Base-by-base conservation (phyloP, 1,284 basidiomycete species). In the Agaricales sp. region DNA sequence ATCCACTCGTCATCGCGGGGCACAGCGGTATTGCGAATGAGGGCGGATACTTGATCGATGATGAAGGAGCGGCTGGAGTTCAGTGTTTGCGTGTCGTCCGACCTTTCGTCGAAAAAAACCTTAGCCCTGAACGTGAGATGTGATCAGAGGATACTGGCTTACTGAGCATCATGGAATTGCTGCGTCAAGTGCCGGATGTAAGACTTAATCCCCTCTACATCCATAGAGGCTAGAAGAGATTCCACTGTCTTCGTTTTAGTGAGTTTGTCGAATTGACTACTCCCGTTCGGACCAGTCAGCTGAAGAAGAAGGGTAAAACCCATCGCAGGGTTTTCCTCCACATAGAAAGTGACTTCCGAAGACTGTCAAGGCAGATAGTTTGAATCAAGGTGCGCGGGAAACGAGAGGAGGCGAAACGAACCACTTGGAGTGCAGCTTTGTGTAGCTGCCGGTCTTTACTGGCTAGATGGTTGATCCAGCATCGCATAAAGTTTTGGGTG, bases 201-300 rank as follows among this genome's bases (percentile, higher is more conserved):
- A 43, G 71, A 77, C 54, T 78, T 76, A 52, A 96, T 88, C 6
- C 91, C 92, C 1, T 80, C 73, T 1, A 69, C 67, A 58, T 87
- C 80, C 74, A 94, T 82, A 22, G 79, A 80, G 2, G 80, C 74
- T 49, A 98, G 70, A 51, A 97, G 84, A 2, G 77, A 78, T 65
- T 96, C 92, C 39, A 98, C 80, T 1, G 92, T 96, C 70, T 94
- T 96, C 21, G 92, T 95, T 65, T 84, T 87, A 3, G 94, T 97
- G 52, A 96, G 68, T 59, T 78, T 85, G 67, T 98, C 94, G 57
- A 98, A 97, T 64, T 94, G 88, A 48, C 82, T 79, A 57, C 78
- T 85, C 12, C 93, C 93, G 61, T 95, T 77, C 51, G 82, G 77
- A 37, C 93, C 92, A 1, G 92, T 88, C 8, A 97, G 71, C 62